Conservation (phyloP, 192 early-diverging fungal species). For the Spinellus fusiger region DNA sequence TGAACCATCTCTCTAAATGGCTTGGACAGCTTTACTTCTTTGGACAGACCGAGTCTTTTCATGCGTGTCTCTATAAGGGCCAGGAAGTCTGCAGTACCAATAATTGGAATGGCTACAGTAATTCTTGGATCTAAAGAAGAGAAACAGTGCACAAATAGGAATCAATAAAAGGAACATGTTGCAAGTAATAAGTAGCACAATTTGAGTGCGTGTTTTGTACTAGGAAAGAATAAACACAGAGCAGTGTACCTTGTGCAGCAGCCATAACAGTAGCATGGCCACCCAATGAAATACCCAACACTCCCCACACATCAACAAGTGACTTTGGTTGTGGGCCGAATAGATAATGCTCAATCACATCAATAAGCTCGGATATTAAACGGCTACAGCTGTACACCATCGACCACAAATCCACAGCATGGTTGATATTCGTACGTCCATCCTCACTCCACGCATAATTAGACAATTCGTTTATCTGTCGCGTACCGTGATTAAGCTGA, state of each 20-base stretch:
- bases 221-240: no score
- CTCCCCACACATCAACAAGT: conserved; percentile 37
- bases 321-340: conserved; percentile 20
- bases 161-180: no score
- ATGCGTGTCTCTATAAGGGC: conserved; percentile 9
- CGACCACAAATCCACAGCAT: conserved; percentile 46
- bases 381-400: conserved; percentile 31
- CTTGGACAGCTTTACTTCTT: conserved; percentile 7
- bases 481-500: conserved; percentile 48
- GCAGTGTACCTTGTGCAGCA: conserved; percentile 30
- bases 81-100: conserved; percentile 17
- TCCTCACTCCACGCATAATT: conserved; percentile 38
- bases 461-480: conserved; percentile 20
- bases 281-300: conserved; percentile 46
- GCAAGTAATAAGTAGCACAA: not conserved
- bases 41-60: not conserved
- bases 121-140: conserved; percentile 19
- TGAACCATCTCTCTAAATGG: conserved; percentile 8
- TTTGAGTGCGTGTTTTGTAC: not conserved
- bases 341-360: conserved; percentile 38
- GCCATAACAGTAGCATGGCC: conserved; percentile 44
- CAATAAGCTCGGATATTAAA: conserved; percentile 42
- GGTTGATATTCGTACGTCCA: conserved; percentile 25
- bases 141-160: not conserved
- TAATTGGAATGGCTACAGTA: conserved; percentile 21